phyloP scores from a whole-genome alignment of 108 stramenopile genomes.

The Thalassiosira profunda region DNA sequence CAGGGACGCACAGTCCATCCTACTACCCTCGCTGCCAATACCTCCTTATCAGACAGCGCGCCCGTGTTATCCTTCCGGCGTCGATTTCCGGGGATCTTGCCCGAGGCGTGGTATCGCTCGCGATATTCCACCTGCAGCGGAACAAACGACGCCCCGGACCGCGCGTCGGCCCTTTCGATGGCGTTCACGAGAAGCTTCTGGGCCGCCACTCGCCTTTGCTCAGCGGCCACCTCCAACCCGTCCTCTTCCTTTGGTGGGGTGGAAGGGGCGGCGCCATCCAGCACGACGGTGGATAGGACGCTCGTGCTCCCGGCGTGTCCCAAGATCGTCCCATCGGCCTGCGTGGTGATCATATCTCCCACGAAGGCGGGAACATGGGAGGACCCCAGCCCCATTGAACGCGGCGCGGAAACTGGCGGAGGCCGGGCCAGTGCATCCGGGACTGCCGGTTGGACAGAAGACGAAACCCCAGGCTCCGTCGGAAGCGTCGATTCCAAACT shows the following conservation, averaged over 20 bases:
- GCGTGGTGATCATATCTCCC: constrained; percentile 9
- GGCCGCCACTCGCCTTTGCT: no score
- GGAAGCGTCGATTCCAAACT: no score
- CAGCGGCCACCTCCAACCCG: no score
- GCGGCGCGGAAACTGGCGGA: no score
- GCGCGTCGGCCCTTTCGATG: constrained; percentile 15
- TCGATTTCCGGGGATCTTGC: constrained; percentile 58
- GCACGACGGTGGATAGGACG: constrained; percentile 19
- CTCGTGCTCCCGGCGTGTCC: constrained; percentile 19
- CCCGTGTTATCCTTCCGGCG: constrained; percentile 53
- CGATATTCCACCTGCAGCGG: constrained; percentile 70
- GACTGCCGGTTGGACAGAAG: no score
- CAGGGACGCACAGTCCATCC: constrained; percentile 71
- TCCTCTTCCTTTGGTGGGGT: no score
- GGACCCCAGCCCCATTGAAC: neutral
- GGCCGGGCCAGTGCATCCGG: no score
- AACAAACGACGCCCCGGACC: constrained; percentile 22
- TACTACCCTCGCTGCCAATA: constrained; percentile 60
- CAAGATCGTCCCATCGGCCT: constrained; percentile 23
- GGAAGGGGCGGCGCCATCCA: no score
- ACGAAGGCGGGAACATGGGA: constrained; percentile 6
- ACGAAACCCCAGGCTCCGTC: no score
- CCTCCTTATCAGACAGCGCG: constrained; percentile 59
- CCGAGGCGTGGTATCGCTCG: constrained; percentile 68
- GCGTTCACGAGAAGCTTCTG: neutral